Percentiles rank a stretch among this genome's conserved stretches.
Conservation (phyloP, 2,329 filamentous ascomycete species). For the Paradendryphiella salina region DNA sequence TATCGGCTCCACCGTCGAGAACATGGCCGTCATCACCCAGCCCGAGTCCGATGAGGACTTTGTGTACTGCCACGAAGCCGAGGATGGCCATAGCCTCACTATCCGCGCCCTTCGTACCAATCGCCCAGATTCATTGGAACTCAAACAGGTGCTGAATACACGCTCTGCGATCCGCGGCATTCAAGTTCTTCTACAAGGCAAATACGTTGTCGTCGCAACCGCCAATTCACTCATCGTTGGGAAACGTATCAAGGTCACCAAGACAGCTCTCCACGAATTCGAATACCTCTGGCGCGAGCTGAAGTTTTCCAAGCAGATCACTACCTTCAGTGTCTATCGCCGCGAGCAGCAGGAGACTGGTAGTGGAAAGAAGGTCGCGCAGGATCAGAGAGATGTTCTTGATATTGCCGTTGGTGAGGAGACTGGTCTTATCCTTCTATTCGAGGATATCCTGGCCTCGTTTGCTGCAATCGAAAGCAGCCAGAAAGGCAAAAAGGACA, state of each 20-base stretch:
- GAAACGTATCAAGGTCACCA: constrained; percentile 45
- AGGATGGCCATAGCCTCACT: constrained; percentile 47
- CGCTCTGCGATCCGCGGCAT: constrained; percentile 45
- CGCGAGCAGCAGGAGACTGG: constrained; percentile 59
- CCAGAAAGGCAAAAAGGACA: constrained; percentile 34
- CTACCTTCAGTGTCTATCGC: constrained; percentile 39
- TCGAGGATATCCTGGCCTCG: constrained; percentile 70
- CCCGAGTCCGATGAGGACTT: constrained; percentile 39
- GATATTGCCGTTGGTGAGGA: constrained; percentile 78
- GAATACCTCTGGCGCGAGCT: constrained; percentile 60
- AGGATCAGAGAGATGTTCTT: constrained; percentile 53
- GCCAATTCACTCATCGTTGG: constrained; percentile 65
- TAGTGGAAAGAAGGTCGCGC: constrained; percentile 41
- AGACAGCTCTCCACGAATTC: constrained; percentile 45
- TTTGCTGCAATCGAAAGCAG: constrained; percentile 53
- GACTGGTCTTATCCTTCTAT: constrained; percentile 77
- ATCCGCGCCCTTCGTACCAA: constrained; percentile 41
- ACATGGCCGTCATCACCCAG: constrained; percentile 37
- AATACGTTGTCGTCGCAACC: constrained; percentile 61
- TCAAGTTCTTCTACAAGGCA: constrained; percentile 58
- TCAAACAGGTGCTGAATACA: constrained; percentile 47
- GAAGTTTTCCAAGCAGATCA: constrained; percentile 62
- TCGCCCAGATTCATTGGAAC: constrained; percentile 32
- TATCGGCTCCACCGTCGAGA: constrained; percentile 43
- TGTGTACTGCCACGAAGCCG: constrained; percentile 48